Conservation (phyloP, 2,329 filamentous ascomycete genomes). For the Fusarium lyarnte region DNA sequence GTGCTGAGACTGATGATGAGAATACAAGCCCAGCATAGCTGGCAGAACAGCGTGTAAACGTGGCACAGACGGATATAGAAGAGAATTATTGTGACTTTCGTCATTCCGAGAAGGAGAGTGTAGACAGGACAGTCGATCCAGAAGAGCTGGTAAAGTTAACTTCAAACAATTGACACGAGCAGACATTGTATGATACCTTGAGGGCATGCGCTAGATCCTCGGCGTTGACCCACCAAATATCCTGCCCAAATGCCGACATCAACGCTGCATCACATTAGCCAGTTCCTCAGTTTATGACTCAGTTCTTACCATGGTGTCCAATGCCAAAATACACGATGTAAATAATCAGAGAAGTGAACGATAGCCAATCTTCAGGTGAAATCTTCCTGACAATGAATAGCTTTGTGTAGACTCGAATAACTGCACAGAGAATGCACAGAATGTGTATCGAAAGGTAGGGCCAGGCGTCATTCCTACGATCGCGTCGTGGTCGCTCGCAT, state of each 20-base stretch:
- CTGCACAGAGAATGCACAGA: neutral
- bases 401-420: constrained; percentile 14
- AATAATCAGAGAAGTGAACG: neutral
- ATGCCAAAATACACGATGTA: constrained; percentile 7
- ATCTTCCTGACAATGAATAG: constrained; percentile 1
- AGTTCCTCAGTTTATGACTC: fast-evolving
- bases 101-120: constrained; percentile 2
- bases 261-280: neutral
- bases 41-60: constrained; percentile 2
- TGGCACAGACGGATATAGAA: constrained; percentile 14
- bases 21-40: constrained; percentile 1
- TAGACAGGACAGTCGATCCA: constrained; percentile 14
- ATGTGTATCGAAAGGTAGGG: constrained; percentile 13
- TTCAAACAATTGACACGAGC: fast-evolving
- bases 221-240: neutral
- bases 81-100: constrained; percentile 2
- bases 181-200: neutral
- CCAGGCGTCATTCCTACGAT: constrained; percentile 9
- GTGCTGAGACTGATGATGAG: neutral
- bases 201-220: neutral
- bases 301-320: constrained; percentile 4
- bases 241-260: constrained; percentile 14
- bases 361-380: constrained; percentile 5
- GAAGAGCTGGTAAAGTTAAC: neutral
- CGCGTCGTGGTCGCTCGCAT: constrained; percentile 6